phyloP scores from a whole-genome alignment of 179 eudicot genomes.

The Beta macrorhiza region DNA sequence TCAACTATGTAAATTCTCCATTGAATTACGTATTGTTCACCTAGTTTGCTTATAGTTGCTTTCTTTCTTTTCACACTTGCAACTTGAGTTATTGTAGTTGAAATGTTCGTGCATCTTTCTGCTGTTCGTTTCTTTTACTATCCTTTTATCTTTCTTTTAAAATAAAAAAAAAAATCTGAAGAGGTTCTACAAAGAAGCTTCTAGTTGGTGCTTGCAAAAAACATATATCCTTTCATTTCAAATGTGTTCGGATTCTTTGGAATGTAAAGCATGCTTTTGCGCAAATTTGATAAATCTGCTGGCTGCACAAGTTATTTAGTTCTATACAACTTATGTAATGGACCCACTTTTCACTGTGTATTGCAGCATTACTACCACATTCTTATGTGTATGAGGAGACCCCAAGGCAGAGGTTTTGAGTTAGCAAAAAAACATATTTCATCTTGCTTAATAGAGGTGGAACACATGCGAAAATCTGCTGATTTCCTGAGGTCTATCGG shows the following conservation, averaged over 20 bases:
- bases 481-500: slow-evolving; percentile 55
- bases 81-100: not conserved
- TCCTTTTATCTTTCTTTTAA: not conserved
- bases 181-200: not conserved
- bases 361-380: slow-evolving; percentile 85
- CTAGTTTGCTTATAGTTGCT: not conserved
- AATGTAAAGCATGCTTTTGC: not conserved
- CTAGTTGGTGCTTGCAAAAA: not conserved
- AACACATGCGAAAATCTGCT: slow-evolving; percentile 56
- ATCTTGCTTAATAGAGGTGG: slow-evolving; percentile 75
- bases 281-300: not conserved
- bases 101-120: not conserved
- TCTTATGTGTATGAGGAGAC: slow-evolving; percentile 64
- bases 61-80: not conserved
- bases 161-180: not conserved
- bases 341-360: slow-evolving; percentile 7
- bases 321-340: not conserved
- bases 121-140: not conserved
- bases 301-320: not conserved
- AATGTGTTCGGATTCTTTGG: not conserved
- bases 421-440: slow-evolving; percentile 83
- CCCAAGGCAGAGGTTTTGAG: slow-evolving; percentile 93
- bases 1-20: not conserved
- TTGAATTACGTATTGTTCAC: not conserved
- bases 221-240: too few relatives aligned